A percentile compares a stretch with the other conserved stretches of the same genome.
Evolutionary conservation across 2,329 filamentous ascomycete genomes (phyloP).

Genomic region (Calonectria pauciramosa): DNA sequence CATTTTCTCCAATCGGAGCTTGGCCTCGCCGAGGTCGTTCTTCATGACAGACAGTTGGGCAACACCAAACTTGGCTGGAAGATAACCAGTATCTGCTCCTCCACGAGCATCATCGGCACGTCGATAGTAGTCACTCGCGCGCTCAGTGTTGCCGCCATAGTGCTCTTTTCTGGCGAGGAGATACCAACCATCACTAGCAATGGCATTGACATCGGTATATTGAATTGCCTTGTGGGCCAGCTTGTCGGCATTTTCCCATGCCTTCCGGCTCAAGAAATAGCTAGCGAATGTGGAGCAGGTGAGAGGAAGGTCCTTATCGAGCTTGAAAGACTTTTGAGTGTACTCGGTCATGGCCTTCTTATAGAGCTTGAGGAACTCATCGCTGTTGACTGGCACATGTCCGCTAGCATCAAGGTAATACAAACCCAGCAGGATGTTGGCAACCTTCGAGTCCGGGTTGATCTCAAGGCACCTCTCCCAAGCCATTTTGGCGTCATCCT

Average conservation of each 20-base stretch:
- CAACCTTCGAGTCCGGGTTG: slow-evolving; percentile 86
- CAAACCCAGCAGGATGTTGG: slow-evolving; percentile 89
- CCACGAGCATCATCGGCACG: slow-evolving; percentile 93
- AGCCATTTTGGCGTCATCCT: slow-evolving; percentile 89
- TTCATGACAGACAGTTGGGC: slow-evolving; percentile 90
- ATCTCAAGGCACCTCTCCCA: slow-evolving; percentile 92
- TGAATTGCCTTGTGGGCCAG: slow-evolving; percentile 95
- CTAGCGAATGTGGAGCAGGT: slow-evolving; percentile 91
- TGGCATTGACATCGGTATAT: slow-evolving; percentile 94
- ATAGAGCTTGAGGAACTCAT: slow-evolving; percentile 87
- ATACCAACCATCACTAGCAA: slow-evolving; percentile 98
- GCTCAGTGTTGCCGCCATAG: slow-evolving; percentile 79
- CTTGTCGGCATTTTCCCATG: slow-evolving; percentile 84
- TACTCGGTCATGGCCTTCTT: slow-evolving; percentile 96
- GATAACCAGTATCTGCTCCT: slow-evolving; percentile 88
- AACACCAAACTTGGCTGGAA: slow-evolving; percentile 94
- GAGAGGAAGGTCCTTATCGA: slow-evolving; percentile 91
- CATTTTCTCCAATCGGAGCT: slow-evolving; percentile 94
- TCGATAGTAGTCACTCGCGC: slow-evolving; percentile 88
- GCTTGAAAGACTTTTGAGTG: slow-evolving; percentile 92
- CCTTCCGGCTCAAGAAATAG: slow-evolving; percentile 89
- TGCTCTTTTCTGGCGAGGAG: slow-evolving; percentile 93
- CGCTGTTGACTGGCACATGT: slow-evolving; percentile 84
- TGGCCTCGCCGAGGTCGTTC: slow-evolving; percentile 90
- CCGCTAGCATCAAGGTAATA: slow-evolving; percentile 92